Base-by-base conservation (phyloP, 305 asterid species). In the Striga hermonthica region DNA sequence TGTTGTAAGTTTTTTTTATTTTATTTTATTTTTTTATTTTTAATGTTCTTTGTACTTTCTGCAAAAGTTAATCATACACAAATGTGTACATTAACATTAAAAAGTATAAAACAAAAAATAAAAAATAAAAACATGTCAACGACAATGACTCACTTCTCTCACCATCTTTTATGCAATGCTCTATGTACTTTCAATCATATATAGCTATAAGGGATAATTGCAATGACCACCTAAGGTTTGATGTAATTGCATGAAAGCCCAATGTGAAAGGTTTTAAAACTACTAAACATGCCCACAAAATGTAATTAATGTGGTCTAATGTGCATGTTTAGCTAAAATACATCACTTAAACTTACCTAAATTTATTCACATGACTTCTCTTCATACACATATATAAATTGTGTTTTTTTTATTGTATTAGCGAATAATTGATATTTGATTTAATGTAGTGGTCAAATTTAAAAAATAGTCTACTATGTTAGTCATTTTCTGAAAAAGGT, bases 111-210 rank as follows among this genome's bases (percentile, higher is more conserved):
- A 22, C 31, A 22, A 22, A 22, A 22, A 22, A 22, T 22, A 22
- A 22, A 22, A 75, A 71, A 65, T 47, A 61, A 75, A 68, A 78
- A 69, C 79, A 73, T 86, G 91, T 82, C 84, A 83, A 82, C 84
- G 86, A 83, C 95, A 83, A 77, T 74, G 81, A 77, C 82, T 73
- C 81, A 80, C 87, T 84, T 83, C 86, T 74, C 76, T 66, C 74
- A 6, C 3, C 31, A 8, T 54, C 4, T 1, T 69, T 70, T 71
- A 67, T 31, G 53, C 15, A 45, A 35, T 64, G 52, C 55, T 60
- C 65, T 70, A 22, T 22, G 31, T 34, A 11, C 72, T 61, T 60
- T 67, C 80, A 79, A 79, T 69, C 81, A 73, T n/a, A n/a, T n/a
- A n/a, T n/a, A n/a, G n/a, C 31, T 22, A 22, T 22, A 22, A 2